These are phyloP conservation scores for Solanum neorickii DNA, from an alignment of 257 asterid species.

Conservation along the genomic window DNA sequence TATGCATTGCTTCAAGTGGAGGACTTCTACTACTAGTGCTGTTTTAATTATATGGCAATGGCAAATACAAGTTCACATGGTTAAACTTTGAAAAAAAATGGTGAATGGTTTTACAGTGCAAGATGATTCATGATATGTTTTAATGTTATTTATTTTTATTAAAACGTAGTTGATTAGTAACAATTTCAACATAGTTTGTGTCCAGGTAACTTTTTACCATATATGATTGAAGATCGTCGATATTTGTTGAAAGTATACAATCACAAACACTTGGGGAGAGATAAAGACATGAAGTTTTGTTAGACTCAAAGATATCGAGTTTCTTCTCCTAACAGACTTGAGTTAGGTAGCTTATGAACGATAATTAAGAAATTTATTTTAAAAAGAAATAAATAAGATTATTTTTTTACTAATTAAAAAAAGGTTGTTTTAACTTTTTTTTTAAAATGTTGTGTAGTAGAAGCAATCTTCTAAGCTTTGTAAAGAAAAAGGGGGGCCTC, in stretches of 20 bases:
- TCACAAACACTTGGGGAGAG: background rate
- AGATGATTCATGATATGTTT: background rate
- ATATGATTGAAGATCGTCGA: background rate
- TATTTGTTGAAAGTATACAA: background rate
- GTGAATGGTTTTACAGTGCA: background rate
- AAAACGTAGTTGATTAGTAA: background rate
- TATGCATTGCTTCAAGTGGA: conserved; percentile 46
- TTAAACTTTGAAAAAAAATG: background rate
- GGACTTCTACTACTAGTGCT: conserved; percentile 15
- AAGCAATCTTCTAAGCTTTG: background rate
- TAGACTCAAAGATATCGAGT: background rate
- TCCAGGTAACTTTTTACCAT: background rate
- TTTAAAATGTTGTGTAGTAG: background rate
- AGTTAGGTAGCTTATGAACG: background rate
- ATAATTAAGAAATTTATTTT: background rate
- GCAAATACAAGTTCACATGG: background rate
- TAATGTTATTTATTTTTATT: background rate
- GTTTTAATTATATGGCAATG: background rate
- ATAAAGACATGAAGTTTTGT: no score
- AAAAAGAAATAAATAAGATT: background rate
- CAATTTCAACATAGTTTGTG: background rate
- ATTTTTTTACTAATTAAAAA: background rate
- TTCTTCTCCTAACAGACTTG: background rate
- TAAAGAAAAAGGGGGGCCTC: background rate
- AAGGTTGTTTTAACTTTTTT: background rate